A percentile compares a stretch with the other conserved stretches of the same genome.
Conservation (phyloP, 441 rosid genomes). For the Adansonia madagascariensis region DNA sequence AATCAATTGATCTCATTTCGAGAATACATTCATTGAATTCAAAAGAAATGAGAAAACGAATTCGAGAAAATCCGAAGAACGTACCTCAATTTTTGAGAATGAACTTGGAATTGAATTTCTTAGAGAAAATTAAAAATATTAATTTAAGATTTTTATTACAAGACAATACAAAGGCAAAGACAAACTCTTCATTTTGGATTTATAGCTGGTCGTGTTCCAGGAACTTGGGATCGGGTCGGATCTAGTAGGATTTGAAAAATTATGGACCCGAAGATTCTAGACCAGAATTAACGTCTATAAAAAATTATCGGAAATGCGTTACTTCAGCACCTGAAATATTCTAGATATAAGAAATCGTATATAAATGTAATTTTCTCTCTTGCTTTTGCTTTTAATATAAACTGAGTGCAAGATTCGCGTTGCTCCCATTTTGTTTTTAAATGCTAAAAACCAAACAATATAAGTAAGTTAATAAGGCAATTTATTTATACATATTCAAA, state of each 20-base stretch:
- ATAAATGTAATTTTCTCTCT: background rate
- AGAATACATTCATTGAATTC: background rate
- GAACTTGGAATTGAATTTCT: background rate
- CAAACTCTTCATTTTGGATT: background rate
- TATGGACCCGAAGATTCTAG: background rate
- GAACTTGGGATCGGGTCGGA: slow-evolving; percentile 4
- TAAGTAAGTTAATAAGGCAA: too few relatives aligned
- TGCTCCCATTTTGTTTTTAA: too few relatives aligned
- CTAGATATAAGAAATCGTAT: background rate
- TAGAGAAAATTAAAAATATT: background rate
- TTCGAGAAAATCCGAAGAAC: background rate
- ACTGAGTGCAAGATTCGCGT: too few relatives aligned
- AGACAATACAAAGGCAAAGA: background rate
- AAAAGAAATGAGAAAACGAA: background rate
- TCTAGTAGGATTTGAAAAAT: background rate
- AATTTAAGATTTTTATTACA: slow-evolving; percentile 2
- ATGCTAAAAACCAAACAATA: too few relatives aligned
- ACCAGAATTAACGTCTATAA: background rate
- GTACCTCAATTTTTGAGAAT: background rate
- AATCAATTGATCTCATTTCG: background rate
- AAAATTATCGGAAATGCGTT: background rate
- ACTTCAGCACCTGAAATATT: background rate
- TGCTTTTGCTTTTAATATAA: too few relatives aligned
- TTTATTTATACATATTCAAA: too few relatives aligned
- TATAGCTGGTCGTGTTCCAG: background rate